These are phyloP conservation scores for Sarcodon aspratus DNA, from an alignment of 768 basidiomycete genomes.

Conservation along the genomic window DNA sequence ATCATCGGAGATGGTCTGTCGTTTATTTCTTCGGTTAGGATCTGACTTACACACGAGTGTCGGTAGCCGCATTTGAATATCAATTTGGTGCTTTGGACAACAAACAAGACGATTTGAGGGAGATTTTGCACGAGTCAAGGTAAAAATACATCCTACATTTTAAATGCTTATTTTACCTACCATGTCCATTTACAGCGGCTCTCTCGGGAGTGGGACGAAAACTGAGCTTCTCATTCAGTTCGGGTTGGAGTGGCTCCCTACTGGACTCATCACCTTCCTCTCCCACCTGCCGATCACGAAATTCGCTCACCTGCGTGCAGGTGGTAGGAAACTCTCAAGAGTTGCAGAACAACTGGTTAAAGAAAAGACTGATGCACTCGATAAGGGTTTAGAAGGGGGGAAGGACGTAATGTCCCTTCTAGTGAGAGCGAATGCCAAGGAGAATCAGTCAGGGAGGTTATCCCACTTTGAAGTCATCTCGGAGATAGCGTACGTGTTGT, in stretches of 20 bases:
- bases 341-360: not conserved
- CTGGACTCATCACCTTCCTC: not conserved
- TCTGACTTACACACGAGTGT: not conserved
- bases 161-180: not conserved
- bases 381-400: not conserved
- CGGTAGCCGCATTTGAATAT: not conserved
- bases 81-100: not conserved
- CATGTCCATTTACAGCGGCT: not conserved
- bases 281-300: not conserved
- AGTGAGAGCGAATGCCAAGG: conserved; percentile 46
- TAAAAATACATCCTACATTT: no score
- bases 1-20: not conserved
- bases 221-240: not conserved
- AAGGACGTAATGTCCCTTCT: not conserved
- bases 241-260: not conserved
- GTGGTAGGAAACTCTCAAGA: not conserved
- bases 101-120: not conserved
- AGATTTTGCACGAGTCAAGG: not conserved
- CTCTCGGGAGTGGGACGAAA: not conserved
- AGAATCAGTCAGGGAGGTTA: conserved; percentile 29
- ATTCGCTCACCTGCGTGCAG: not conserved
- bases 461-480: conserved; percentile 15
- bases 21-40: not conserved
- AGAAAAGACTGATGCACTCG: not conserved
- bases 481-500: conserved; percentile 13